Conservation (phyloP, 2,329 filamentous ascomycete genomes). For the Scedosporium minutisporum region DNA sequence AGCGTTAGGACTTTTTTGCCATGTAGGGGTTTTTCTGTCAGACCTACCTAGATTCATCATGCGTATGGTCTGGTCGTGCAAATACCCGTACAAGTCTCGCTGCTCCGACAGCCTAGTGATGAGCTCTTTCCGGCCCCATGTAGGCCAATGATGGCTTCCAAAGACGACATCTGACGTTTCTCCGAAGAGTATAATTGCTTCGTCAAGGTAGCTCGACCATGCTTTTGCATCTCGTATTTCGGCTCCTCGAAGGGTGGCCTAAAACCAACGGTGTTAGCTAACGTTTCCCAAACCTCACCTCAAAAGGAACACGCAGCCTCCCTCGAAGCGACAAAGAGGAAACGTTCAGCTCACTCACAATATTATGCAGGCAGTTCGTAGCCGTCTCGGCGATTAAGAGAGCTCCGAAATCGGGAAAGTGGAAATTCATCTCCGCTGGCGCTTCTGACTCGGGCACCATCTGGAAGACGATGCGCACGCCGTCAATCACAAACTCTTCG, state of each 20-base stretch:
- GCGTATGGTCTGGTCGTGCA: slow-evolving; percentile 29
- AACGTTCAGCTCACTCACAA: slow-evolving; percentile 12
- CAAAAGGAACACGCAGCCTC: no score
- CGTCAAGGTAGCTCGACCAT: slow-evolving; percentile 28
- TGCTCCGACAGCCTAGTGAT: slow-evolving; percentile 22
- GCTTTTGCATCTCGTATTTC: slow-evolving; percentile 28
- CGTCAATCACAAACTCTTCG: slow-evolving; percentile 21
- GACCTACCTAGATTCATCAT: slow-evolving; percentile 23
- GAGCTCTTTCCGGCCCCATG: slow-evolving; percentile 20
- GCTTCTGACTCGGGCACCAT: slow-evolving; percentile 31
- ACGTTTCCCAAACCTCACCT: slow-evolving; percentile 22
- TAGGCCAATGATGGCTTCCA: slow-evolving; percentile 31
- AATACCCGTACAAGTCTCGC: slow-evolving; percentile 27
- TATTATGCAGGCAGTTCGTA: slow-evolving; percentile 30
- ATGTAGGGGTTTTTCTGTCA: not conserved
- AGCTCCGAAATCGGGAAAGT: slow-evolving; percentile 25
- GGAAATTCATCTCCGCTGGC: slow-evolving; percentile 30
- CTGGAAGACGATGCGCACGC: slow-evolving; percentile 28
- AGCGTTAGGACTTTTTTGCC: not conserved
- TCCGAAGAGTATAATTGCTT: slow-evolving; percentile 23
- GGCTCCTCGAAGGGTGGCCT: slow-evolving; percentile 28
- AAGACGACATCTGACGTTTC: slow-evolving; percentile 23
- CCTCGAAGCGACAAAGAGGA: no score
- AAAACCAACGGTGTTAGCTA: slow-evolving; percentile 2
- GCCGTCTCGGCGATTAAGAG: slow-evolving; percentile 28